Percentiles rank a stretch among this genome's conserved stretches.
phyloP scores from a whole-genome alignment of 306 rosid species.

The Inga leiocalycina region DNA sequence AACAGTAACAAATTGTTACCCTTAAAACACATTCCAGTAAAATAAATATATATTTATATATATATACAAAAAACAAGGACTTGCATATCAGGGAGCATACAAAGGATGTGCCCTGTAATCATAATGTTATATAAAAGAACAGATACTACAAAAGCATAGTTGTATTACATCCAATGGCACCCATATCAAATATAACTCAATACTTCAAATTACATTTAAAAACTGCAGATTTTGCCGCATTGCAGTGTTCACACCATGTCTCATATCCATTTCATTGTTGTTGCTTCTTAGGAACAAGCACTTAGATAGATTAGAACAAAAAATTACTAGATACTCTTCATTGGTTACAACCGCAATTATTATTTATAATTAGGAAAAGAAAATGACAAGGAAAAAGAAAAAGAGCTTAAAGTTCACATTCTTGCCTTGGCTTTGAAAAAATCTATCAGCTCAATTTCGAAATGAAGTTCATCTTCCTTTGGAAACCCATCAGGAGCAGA shows the following conservation, averaged over 20 bases:
- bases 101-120: constrained; percentile 31
- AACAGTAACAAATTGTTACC: background rate
- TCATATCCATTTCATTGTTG: background rate
- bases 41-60: background rate
- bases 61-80: constrained; percentile 8
- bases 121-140: constrained; percentile 14
- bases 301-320: background rate
- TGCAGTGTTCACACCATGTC: background rate
- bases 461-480: constrained; percentile 91
- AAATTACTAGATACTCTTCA: background rate
- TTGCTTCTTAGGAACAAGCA: constrained; percentile 4
- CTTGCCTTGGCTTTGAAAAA: constrained; percentile 90
- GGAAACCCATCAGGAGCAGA: constrained; percentile 73
- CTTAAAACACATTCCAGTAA: background rate
- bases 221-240: background rate
- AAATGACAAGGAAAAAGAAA: background rate
- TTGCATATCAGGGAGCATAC: constrained; percentile 1
- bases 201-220: background rate
- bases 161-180: background rate
- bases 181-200: background rate
- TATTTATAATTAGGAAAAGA: constrained; percentile 17
- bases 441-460: constrained; percentile 90
- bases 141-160: background rate
- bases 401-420: constrained; percentile 35
- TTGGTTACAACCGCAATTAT: background rate